phyloP scores from a whole-genome alignment of 2,329 filamentous ascomycete genomes.

The Ceratocystis ficicola region DNA sequence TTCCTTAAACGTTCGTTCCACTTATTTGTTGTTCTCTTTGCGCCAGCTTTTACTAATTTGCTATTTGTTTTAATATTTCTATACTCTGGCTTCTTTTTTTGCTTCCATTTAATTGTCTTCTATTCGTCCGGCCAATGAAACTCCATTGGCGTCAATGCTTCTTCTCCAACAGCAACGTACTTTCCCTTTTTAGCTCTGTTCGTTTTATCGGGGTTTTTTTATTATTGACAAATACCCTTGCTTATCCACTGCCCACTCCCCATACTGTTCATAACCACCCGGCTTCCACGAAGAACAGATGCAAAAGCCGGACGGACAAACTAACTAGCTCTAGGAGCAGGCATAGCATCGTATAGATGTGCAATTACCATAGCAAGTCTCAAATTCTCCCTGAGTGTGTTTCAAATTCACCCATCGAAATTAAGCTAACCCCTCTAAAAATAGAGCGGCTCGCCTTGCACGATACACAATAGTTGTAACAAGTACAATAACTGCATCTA shows the following conservation, averaged over 20 bases:
- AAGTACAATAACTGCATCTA: background rate
- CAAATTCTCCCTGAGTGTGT: background rate
- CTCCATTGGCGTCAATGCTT: background rate
- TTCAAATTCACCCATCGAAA: background rate
- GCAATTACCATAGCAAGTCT: background rate
- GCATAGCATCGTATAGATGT: background rate
- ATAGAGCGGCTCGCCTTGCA: background rate
- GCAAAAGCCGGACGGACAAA: too few relatives aligned
- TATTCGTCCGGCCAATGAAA: background rate
- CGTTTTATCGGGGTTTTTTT: background rate
- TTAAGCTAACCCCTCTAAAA: background rate
- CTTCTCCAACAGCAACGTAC: background rate
- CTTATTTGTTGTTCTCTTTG: too few relatives aligned
- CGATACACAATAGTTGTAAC: background rate
- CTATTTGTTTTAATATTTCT: background rate
- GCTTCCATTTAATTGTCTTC: background rate
- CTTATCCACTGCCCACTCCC: too few relatives aligned
- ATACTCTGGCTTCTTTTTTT: background rate
- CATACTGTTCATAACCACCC: too few relatives aligned
- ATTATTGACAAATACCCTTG: background rate
- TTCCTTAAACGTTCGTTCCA: too few relatives aligned
- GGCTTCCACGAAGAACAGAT: too few relatives aligned
- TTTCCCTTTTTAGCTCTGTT: conserved; percentile 6
- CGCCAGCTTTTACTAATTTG: too few relatives aligned
- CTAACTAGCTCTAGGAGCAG: background rate